Conservation (phyloP, 495 filamentous ascomycete species). For the Chaetomium fimeti region DNA sequence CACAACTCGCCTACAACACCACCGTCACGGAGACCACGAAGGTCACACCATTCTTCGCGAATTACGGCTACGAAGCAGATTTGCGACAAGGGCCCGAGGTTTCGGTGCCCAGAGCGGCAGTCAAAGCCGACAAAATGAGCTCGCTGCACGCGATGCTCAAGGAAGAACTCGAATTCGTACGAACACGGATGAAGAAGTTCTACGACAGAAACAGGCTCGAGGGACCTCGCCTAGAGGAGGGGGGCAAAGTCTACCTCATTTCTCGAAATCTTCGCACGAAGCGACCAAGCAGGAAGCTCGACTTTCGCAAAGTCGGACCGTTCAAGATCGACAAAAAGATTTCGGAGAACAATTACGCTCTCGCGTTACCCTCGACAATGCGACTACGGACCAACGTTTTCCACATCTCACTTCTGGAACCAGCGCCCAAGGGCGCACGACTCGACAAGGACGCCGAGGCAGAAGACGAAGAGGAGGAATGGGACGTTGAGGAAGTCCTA, state of each 20-base stretch:
- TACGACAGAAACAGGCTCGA: constrained; percentile 12
- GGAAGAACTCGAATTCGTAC: constrained; percentile 7
- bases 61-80: not conserved
- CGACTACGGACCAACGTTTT: too few species aligned
- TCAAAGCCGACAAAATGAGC: not conserved
- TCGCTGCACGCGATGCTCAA: not conserved
- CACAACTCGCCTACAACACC: not conserved
- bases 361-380: too few species aligned
- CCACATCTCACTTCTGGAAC: too few species aligned
- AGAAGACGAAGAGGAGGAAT: too few species aligned
- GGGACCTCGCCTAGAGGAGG: constrained; percentile 6
- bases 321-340: too few species aligned
- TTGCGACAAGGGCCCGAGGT: not conserved
- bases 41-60: not conserved
- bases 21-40: not conserved
- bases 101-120: not conserved
- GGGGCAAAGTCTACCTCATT: constrained; percentile 12
- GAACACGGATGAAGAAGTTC: constrained; percentile 1
- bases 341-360: too few species aligned
- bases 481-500: too few species aligned
- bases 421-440: too few species aligned
- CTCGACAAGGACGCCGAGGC: too few species aligned
- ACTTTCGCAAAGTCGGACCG: not conserved
- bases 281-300: constrained; percentile 2
- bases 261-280: constrained; percentile 4